These are phyloP conservation scores for Penicillium paneum DNA, from an alignment of 2,329 filamentous ascomycete species.

Conservation along the genomic window DNA sequence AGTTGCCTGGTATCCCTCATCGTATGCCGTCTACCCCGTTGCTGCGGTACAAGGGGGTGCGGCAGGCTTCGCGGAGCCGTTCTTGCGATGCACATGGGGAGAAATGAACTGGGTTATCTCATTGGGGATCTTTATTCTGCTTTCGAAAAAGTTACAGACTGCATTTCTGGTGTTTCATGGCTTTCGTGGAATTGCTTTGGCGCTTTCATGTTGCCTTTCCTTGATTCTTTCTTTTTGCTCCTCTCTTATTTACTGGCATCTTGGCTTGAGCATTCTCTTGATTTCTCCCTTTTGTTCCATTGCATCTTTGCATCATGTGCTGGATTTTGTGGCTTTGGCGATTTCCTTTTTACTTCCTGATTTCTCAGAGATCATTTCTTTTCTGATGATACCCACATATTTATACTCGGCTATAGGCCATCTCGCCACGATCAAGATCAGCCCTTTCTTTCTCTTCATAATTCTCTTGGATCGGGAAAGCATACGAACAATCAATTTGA, in stretches of 20 bases:
- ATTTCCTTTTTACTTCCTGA: slow-evolving; percentile 4
- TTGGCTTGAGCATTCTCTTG: slow-evolving; percentile 5
- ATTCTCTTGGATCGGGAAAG: not conserved
- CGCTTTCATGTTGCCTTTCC: not conserved
- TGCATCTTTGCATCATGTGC: slow-evolving; percentile 7
- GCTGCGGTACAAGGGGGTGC: slow-evolving; percentile 24
- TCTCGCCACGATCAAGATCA: slow-evolving; percentile 8
- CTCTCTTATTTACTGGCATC: not conserved
- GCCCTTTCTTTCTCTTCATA: not conserved
- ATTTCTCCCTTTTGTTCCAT: slow-evolving; percentile 9
- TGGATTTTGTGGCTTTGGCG: not conserved
- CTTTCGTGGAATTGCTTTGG: not conserved
- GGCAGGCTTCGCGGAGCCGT: slow-evolving; percentile 28
- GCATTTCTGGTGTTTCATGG: not conserved
- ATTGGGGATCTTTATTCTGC: not conserved
- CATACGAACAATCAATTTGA: not conserved
- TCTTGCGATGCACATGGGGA: slow-evolving; percentile 34
- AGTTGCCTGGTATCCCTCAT: slow-evolving; percentile 27
- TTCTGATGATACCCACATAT: slow-evolving; percentile 35
- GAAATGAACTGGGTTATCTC: slow-evolving; percentile 11
- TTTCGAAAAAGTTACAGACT: not conserved
- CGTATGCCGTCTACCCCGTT: slow-evolving; percentile 39
- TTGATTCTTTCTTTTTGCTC: not conserved
- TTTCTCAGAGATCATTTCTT: slow-evolving; percentile 8
- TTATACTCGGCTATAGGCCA: slow-evolving; percentile 11